Evolutionary conservation across 2,329 filamentous ascomycete genomes (phyloP).

Genomic region (Ophiostoma sp.): DNA sequence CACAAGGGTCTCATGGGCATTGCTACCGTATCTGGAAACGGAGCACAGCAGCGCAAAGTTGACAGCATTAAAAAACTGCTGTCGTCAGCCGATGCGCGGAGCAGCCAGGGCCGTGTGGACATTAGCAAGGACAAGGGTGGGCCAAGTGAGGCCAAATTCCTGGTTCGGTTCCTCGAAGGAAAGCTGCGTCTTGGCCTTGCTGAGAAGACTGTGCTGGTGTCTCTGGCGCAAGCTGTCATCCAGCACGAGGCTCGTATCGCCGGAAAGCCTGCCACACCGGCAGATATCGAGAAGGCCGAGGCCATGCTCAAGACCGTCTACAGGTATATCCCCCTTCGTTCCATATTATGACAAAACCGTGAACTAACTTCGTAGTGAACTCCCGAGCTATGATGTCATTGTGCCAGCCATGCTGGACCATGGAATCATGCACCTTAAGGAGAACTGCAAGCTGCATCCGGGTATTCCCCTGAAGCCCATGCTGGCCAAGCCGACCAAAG

Average conservation of each 20-base stretch:
- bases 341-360: neutral
- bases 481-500: conserved; percentile 97
- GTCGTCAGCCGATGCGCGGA: conserved; percentile 76
- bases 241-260: conserved; percentile 71
- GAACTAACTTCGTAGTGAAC: conserved; percentile 49
- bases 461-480: conserved; percentile 96
- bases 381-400: conserved; percentile 93
- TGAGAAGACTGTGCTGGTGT: conserved; percentile 85
- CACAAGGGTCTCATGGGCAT: conserved; percentile 84
- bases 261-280: conserved; percentile 64
- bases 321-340: conserved; percentile 35
- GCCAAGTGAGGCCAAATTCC: conserved; percentile 88
- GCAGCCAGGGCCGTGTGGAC: conserved; percentile 72
- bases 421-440: conserved; percentile 74
- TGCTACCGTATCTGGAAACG: conserved; percentile 78
- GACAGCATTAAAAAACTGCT: conserved; percentile 93
- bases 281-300: conserved; percentile 78
- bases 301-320: conserved; percentile 84
- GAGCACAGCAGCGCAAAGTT: conserved; percentile 85
- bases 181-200: conserved; percentile 88
- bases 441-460: conserved; percentile 85
- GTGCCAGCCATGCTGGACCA: conserved; percentile 83
- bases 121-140: conserved; percentile 90
- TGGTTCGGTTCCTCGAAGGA: conserved; percentile 88
- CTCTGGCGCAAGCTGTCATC: conserved; percentile 82